These are phyloP conservation scores for Limnanthes douglasii DNA, from an alignment of 345 rosid genomes.

Conservation along the genomic window DNA sequence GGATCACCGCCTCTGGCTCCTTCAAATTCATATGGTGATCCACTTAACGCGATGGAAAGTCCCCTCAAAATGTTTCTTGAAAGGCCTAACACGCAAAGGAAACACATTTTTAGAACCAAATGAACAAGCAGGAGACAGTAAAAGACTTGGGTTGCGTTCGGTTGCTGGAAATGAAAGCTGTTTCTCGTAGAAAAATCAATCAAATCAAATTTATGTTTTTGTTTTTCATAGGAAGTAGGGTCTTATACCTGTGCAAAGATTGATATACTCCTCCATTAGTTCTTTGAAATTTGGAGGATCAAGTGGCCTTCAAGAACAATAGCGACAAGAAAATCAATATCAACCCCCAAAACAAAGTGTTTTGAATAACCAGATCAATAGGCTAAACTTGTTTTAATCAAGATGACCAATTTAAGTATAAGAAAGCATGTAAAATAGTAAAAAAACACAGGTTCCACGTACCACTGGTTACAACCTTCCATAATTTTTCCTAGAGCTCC, in stretches of 20 bases:
- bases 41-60: slow-evolving; percentile 52
- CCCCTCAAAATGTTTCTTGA: slow-evolving; percentile 73
- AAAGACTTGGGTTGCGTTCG: no score
- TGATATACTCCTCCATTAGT: slow-evolving; percentile 54
- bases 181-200: no score
- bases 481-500: slow-evolving; percentile 53
- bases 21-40: slow-evolving; percentile 57
- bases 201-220: no score
- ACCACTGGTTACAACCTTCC: slow-evolving; percentile 88
- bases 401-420: neutral
- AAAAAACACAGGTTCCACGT: slow-evolving; percentile 6
- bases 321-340: neutral
- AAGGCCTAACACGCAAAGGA: slow-evolving; percentile 29
- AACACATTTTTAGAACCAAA: no score
- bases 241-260: slow-evolving; percentile 50
- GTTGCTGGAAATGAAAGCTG: no score
- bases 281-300: slow-evolving; percentile 34
- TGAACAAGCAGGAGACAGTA: no score
- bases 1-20: slow-evolving; percentile 66
- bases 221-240: neutral
- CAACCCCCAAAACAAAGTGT: no score
- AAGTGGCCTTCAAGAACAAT: slow-evolving; percentile 41
- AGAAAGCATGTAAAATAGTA: neutral
- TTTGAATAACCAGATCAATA: no score
- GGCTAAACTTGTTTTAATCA: neutral